Base-by-base conservation (phyloP, 2,329 filamentous ascomycete genomes). In the Monosporascus sp. region DNA sequence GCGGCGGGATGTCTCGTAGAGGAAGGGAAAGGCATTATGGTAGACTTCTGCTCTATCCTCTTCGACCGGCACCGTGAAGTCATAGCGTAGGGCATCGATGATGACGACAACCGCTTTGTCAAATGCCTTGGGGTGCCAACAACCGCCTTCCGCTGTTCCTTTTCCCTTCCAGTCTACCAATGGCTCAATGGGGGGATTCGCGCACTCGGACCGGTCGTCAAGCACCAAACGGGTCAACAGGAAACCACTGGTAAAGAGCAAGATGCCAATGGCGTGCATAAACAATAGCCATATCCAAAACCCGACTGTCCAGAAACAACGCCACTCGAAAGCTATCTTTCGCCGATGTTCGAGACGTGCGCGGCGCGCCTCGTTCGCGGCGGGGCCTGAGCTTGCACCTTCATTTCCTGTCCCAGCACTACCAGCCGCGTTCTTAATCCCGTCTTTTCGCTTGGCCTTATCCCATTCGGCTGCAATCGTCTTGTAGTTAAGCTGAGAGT, bases 41-140 rank as follows among this genome's bases (percentile, higher is more conserved):
- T 90, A 99, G 55, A 87, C 74, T 56, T 82, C 81, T 14, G 68
- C 68, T 49, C 74, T 75, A 47, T 73, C 65, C 60, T 78, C 70
- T 53, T 77, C 72, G 55, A 88, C 86, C 1, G 94, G 94, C 11
- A 97, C 83, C 0, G 93, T 95, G 63, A 99, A 99, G 70, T 99
- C 94, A 72, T 99, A 99, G 55, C 94, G 87, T 54, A 99, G 79
- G 50, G 94, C 94, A 70, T 99, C 94, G 53, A 99, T 88, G 49
- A 99, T 75, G 52, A 99, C 82, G 24, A 99, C 81, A 47, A 99
- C 85, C 11, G 93, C 92, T 68, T 92, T 94, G 57, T 96, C 83
- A 67, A 97, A 99, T 2, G 85, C 89, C 74, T 90, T 96, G 37
- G 91, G 90, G 68, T 97, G 91, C 94, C 94, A 99, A 78, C 94